Base-by-base conservation (phyloP, 176 grass and related monocot genomes). In the Hordeum marinum region DNA sequence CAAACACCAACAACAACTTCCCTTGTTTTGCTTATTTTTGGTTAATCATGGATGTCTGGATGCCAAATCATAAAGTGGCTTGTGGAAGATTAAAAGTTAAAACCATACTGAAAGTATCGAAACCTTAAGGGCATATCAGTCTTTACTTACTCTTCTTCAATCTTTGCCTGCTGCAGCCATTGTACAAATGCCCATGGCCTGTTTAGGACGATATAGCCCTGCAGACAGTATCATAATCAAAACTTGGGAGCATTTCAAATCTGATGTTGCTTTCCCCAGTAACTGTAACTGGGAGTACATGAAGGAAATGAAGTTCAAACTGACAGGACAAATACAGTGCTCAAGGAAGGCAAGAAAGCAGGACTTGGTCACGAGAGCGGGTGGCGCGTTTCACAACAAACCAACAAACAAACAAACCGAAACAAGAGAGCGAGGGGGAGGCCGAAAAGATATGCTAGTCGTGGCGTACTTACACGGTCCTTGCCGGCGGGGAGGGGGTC, bases 101-200 rank as follows among this genome's bases (percentile, higher is more conserved):
- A 80, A 37, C 79, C 43, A 26, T 72, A 78, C 1, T 55, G 11
- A 78, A 59, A 78, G 0, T 20, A 39, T 20, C 7, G 6, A 35
- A 58, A 75, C 3, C 9, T 39, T 39, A 14, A 78, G 9, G 20
- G 20, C 7, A 58, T 0, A 29, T 31, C 4, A 12, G 11, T 13
- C 39, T 80, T 54, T 42, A 86, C 93, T 85, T 85, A 99, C 96
- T 99, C 96, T 79, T 99, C 96, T 83, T 94, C 78, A 63, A 99
- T 94, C 25, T 87, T 89, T 79, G 91, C 91, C 72, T 94, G 94
- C 87, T 92, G 64, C 78, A 99, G 89, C 96, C 96, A 99, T 69
- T 99, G 96, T 36, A 99, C 93, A 89, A 99, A 99, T 34, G 96
- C 93, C 93, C 91, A 99, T 42, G 96, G 96, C 81, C 96, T 94